Conservation (phyloP, 345 rosid genomes). For the Eucalyptus decipiens region DNA sequence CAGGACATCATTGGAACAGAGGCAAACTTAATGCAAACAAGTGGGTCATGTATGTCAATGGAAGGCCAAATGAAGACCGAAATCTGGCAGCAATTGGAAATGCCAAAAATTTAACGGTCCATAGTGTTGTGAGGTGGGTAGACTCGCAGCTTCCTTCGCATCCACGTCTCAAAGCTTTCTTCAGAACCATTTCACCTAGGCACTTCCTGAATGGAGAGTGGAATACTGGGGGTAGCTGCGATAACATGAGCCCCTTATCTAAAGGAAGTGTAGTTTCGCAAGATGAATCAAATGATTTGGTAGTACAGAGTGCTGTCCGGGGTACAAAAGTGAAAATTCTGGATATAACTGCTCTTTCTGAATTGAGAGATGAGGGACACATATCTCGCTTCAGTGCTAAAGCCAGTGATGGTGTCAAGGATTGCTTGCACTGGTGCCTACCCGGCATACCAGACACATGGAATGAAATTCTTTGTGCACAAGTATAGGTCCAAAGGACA, state of each 20-base stretch:
- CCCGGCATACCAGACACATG: conserved; percentile 85
- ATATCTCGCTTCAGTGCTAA: conserved; percentile 36
- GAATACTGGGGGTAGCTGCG: conserved; percentile 76
- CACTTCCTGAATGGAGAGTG: conserved; percentile 71
- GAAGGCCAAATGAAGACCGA: conserved; percentile 21
- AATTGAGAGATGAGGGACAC: conserved; percentile 70
- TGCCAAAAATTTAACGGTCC: conserved; percentile 50
- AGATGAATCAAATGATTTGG: conserved; percentile 38
- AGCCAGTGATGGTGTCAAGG: conserved; percentile 29
- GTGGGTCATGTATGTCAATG: conserved; percentile 58
- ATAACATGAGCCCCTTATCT: conserved; percentile 44
- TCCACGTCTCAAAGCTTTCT: conserved; percentile 49
- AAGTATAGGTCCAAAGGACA: conserved; percentile 13
- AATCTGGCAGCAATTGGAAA: conserved; percentile 21
- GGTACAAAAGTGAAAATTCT: conserved; percentile 53
- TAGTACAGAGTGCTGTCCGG: conserved; percentile 39
- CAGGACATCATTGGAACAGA: conserved; percentile 86
- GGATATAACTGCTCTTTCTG: conserved; percentile 64
- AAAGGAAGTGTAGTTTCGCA: conserved; percentile 28
- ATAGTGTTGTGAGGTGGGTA: conserved; percentile 47
- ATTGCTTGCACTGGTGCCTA: conserved; percentile 97
- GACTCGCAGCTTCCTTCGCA: conserved; percentile 44
- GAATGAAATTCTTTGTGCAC: conserved; percentile 62
- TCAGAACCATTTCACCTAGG: conserved; percentile 64
- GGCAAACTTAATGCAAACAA: conserved; percentile 59